phyloP scores from a whole-genome alignment of 192 early-diverging fungal genomes.

The Chytriomyces sp. region DNA sequence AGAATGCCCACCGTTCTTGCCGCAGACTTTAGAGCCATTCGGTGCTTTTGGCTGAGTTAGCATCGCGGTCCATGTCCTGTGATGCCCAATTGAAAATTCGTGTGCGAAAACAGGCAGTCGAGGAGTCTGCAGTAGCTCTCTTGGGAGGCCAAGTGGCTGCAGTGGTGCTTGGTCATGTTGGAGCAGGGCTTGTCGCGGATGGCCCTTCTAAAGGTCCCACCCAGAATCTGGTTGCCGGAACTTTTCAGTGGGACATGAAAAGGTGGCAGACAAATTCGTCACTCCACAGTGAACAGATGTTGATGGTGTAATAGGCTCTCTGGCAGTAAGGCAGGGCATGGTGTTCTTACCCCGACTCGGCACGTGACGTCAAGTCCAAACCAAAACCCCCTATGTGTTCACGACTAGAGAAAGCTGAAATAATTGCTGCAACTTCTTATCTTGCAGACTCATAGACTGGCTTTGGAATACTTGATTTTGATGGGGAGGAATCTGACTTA shows the following conservation, averaged over 20 bases:
- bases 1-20: neutral
- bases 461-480: neutral
- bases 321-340: neutral
- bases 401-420: neutral
- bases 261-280: neutral
- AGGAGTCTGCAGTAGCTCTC: conserved; percentile 1
- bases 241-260: neutral
- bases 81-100: neutral
- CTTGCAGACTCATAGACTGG: neutral
- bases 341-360: neutral
- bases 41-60: conserved; percentile 10
- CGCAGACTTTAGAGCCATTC: conserved; percentile 4
- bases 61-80: neutral
- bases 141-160: conserved; percentile 13
- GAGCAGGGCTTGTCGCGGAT: neutral
- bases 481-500: neutral
- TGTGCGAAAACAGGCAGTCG: neutral
- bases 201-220: neutral
- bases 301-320: neutral
- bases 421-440: neutral
- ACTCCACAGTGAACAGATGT: neutral
- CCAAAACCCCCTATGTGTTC: neutral
- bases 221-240: too few relatives aligned
- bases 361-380: neutral
- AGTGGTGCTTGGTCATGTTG: conserved; percentile 4